Percentiles rank a stretch among this genome's conserved stretches.
phyloP scores from a whole-genome alignment of 2,329 filamentous ascomycete species.

The Sclerotinia sclerotiorum region DNA sequence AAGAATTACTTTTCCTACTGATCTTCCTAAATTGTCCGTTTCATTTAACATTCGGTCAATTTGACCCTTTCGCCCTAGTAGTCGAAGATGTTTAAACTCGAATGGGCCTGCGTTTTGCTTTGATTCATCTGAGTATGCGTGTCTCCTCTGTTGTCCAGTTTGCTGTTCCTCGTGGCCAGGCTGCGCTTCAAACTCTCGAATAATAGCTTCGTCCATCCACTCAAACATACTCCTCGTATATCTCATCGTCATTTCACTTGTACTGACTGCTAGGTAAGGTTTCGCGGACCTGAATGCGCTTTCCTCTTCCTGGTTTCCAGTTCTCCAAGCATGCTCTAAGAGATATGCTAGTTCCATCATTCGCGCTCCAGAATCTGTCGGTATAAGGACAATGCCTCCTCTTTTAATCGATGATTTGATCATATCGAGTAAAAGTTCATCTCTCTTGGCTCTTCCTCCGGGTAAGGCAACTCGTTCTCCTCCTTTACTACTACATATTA shows the following conservation, averaged over 20 bases:
- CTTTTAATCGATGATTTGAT: constrained; percentile 75
- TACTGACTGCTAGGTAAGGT: constrained; percentile 82
- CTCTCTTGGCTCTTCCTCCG: constrained; percentile 75
- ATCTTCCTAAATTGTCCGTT: constrained; percentile 45
- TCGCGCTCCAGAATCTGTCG: constrained; percentile 91
- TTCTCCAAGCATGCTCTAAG: constrained; percentile 87
- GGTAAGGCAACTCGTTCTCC: constrained; percentile 68
- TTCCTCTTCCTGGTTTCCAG: constrained; percentile 55
- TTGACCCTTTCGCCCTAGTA: constrained; percentile 80
- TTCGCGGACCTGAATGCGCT: constrained; percentile 54
- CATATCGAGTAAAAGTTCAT: constrained; percentile 80
- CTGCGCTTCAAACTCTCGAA: constrained; percentile 83
- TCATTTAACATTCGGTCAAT: constrained; percentile 65
- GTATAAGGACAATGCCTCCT: constrained; percentile 89
- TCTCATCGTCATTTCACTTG: constrained; percentile 82
- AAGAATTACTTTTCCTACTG: constrained; percentile 71
- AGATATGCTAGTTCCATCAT: constrained; percentile 90
- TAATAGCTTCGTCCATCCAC: constrained; percentile 97
- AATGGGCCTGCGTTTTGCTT: constrained; percentile 71
- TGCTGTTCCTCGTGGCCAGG: constrained; percentile 37
- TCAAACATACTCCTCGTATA: constrained; percentile 95
- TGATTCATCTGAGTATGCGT: constrained; percentile 44
- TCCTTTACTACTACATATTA: constrained; percentile 88
- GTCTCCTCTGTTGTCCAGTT: constrained; percentile 45
- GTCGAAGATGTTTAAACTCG: constrained; percentile 80